phyloP scores from a whole-genome alignment of 331 rosid species.

The Acacia concinna region DNA sequence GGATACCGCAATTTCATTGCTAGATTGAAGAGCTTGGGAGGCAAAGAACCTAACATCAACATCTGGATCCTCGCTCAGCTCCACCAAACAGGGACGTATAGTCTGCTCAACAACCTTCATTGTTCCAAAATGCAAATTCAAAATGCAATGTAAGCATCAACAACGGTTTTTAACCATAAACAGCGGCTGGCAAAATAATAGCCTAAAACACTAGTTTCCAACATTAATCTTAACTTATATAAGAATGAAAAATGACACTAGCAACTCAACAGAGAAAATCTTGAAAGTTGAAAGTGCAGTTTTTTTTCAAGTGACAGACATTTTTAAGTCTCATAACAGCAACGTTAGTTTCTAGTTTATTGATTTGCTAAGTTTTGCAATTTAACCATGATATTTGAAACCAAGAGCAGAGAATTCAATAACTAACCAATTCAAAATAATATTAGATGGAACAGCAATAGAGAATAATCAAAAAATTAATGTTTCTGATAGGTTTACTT shows the following conservation, averaged over 20 bases:
- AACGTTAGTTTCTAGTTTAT: neutral
- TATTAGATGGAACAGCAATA: constrained; percentile 1
- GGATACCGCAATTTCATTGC: neutral
- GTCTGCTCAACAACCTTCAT: constrained; percentile 16
- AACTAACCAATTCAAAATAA: constrained; percentile 6
- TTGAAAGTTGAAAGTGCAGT: too few species aligned
- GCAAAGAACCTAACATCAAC: constrained; percentile 22
- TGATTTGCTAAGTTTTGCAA: neutral
- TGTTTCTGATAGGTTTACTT: too few species aligned
- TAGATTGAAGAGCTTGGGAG: constrained; percentile 4
- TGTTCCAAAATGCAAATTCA: neutral
- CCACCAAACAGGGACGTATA: constrained; percentile 19
- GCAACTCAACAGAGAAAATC: neutral
- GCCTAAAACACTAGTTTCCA: constrained; percentile 11
- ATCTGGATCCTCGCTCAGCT: constrained; percentile 15
- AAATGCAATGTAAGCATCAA: neutral
- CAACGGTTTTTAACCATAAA: neutral
- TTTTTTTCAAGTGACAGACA: too few species aligned
- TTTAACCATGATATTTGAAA: constrained; percentile 1
- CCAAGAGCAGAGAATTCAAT: neutral
- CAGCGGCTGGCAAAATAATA: neutral
- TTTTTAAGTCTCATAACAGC: too few species aligned
- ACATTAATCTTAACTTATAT: neutral
- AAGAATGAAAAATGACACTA: neutral
- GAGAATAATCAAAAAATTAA: neutral